Evolutionary conservation across 2,329 filamentous ascomycete species (phyloP).

Genomic region (Beauveria medogensis): DNA sequence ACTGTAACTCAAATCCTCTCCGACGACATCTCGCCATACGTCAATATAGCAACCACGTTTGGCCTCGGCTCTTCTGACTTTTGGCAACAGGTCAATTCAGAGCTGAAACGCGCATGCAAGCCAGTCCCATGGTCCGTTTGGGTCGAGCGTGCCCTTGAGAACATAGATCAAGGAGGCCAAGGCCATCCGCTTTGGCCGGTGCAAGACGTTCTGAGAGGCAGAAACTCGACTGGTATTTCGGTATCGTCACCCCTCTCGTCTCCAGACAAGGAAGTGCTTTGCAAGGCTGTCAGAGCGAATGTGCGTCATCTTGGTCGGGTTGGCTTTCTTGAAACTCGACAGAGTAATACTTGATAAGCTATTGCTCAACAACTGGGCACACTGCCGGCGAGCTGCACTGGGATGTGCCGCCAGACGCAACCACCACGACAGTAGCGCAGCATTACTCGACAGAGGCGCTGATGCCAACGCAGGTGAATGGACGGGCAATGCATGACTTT

Average conservation of each 20-base stretch:
- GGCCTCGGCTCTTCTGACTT: conserved; percentile 15
- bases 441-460: too few species aligned
- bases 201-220: conserved; percentile 4
- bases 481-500: too few species aligned
- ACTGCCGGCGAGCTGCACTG: neutral
- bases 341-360: neutral
- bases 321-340: neutral
- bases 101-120: conserved; percentile 10
- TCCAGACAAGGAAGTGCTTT: neutral
- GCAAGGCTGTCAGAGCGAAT: neutral
- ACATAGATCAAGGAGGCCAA: conserved; percentile 12
- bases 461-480: too few species aligned
- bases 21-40: neutral
- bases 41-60: conserved; percentile 5
- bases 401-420: neutral
- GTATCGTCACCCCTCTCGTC: neutral
- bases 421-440: neutral
- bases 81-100: conserved; percentile 15
- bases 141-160: conserved; percentile 2
- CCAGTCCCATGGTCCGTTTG: conserved; percentile 14
- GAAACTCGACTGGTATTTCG: neutral
- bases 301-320: neutral
- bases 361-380: neutral
- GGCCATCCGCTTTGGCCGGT: conserved; percentile 19
- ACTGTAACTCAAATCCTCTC: conserved; percentile 10